Percentiles rank a stretch among this genome's conserved stretches.
Evolutionary conservation across 2,329 filamentous ascomycete species (phyloP).

Genomic region (Fusarium sp.): DNA sequence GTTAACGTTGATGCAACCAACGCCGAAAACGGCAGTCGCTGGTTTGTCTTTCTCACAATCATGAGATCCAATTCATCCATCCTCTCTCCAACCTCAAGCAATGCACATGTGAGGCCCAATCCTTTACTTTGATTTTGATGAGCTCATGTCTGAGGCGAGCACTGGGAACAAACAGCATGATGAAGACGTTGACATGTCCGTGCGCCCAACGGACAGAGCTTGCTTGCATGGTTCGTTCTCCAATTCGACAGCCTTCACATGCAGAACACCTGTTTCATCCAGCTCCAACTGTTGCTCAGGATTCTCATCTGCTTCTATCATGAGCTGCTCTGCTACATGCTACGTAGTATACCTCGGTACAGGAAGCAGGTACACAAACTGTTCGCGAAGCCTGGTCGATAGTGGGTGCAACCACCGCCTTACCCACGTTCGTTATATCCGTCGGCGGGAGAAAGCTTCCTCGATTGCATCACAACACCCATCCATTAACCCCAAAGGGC

Average conservation of each 20-base stretch:
- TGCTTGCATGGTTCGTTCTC: not conserved
- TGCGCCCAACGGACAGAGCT: not conserved
- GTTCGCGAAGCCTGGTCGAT: not conserved
- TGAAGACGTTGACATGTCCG: constrained; percentile 4
- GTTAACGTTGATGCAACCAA: not conserved
- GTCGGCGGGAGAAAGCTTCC: not conserved
- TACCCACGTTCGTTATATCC: not conserved
- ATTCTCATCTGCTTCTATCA: not conserved
- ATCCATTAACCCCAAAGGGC: not conserved
- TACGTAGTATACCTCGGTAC: not conserved
- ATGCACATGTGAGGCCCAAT: not conserved
- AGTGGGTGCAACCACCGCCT: not conserved
- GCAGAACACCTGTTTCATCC: not conserved
- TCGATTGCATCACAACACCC: not conserved
- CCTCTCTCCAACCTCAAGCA: not conserved
- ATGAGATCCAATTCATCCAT: not conserved
- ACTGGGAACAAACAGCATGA: not conserved
- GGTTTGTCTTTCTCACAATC: not conserved
- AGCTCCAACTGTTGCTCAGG: not conserved
- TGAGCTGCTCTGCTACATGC: not conserved
- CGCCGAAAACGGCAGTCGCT: constrained; percentile 2
- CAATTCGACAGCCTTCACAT: not conserved
- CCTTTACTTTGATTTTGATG: not conserved
- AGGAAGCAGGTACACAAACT: not conserved
- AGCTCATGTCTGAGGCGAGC: constrained; percentile 8